Base-by-base conservation (phyloP, 2,329 filamentous ascomycete genomes). In the Endoconidiophora laricicola region DNA sequence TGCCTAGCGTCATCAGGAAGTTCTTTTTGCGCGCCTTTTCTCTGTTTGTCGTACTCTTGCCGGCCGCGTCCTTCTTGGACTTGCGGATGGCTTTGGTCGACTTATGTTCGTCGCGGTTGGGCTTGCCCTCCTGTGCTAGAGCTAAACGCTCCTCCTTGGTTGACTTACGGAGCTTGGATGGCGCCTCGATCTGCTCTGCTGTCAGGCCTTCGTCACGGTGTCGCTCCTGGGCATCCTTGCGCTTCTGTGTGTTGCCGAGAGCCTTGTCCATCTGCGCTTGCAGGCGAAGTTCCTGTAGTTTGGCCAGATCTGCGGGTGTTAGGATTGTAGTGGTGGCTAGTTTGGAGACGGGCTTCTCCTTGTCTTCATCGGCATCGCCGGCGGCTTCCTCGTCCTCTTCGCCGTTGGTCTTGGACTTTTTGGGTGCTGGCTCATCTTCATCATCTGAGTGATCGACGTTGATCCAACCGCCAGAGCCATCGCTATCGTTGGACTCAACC, bases 1-100 rank as follows among this genome's bases (percentile, higher is more conserved):
- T 96, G 53, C 90, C 86, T 54, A 98, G 68, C 38, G 90, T 96
- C 91, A 98, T 98, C 59, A 98, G 63, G 67, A 98, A 94, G 66
- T 98, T 98, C 83, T 98, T 98, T 74, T 86, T 86, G 58, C 90
- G 73, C 40, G 84, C 79, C 77, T 98, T 98, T 71, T 98, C 91
- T 69, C 84, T 85, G 68, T 98, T 98, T 57, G 90, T 96, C 37
- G 86, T 88, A 63, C 85, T 94, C 79, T 96, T 96, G 60, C 91
- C 91, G 66, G 87, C 78, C 2, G 79, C 74, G 59, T 81, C 78
- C 75, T 94, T 94, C 73, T 88, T 86, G 63, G 86, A 79, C 72
- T 86, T 86, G 59, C 84, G 74, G 61, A 85, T 80, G 14, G 87
- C 87, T 56, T 86, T 80, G 49, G 85, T 91, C 55, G 79, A 84